Base-by-base conservation (phyloP, 2,329 filamentous ascomycete genomes). In the Colletotrichum caudatum region DNA sequence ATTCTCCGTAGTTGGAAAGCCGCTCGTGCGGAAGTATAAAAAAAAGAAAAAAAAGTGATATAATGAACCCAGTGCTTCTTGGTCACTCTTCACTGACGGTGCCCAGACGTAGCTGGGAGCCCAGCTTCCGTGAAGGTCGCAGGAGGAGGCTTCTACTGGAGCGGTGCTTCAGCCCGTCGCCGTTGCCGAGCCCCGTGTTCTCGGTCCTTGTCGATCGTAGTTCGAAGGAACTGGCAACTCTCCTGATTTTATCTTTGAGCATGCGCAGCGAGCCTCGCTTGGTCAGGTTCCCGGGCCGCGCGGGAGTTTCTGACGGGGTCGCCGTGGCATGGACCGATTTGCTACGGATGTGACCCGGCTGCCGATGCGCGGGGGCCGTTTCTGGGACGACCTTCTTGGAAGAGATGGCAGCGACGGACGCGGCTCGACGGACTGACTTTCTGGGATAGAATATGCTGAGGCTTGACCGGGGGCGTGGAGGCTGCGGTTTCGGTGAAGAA, bases 221-320 rank as follows among this genome's bases (percentile, higher is more conserved):
- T 50, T 72, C 69, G 23, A 72, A 69, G 5, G 69, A 67, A 60
- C 69, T 72, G 11, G 69, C 69, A n/a, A 72, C 69, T 5, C 69
- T 59, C 7, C 69, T 60, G 3, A 72, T 60, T 41, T 64, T 72
- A 12, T 72, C 69, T 35, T 61, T 72, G 0, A 72, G 35, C 8
- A 44, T 44, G 0, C 69, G 65, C 1, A 72, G 16, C 1, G 69
- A 72, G 39, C 69, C 62, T 16, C 69, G 39, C 35, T 69, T 72
- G 3, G 39, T 33, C 0, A 72, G 16, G 5, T 33, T 48, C 1
- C 44, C 54, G 1, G 44, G 59, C 2, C 53, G 65, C 0, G 41
- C 12, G 20, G 46, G 18, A 3, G 48, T 14, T 1, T 69, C 69
- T 12, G 46, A 5, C 2, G 53, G 1, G 8, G 41, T 12, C 2